Evolutionary conservation across 129 eudicot species (phyloP), one percentile per base, ranked within the genome.

Genomic region (Glebionis coronaria): DNA sequence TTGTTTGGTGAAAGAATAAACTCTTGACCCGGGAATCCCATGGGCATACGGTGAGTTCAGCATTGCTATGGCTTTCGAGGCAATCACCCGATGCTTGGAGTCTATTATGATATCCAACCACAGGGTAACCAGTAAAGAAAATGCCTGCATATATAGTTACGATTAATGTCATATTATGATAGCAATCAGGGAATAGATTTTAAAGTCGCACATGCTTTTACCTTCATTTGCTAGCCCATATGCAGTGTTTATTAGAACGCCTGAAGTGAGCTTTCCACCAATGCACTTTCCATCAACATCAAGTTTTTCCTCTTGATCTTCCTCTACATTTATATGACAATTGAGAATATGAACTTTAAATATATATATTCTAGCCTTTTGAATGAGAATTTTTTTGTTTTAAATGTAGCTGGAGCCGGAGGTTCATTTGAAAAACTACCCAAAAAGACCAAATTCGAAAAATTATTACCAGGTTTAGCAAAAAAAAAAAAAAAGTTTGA

Each of bases 11-110:
- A 66, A 71, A 91, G 83, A 88, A 91, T 42, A 81, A 62, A 20
- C 93, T 86, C 67, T 88, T 88, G 10, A 91, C 82, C 35, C 85
- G 74, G 5, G 75, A 73, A 53, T 91, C 97, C 96, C 96, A 91
- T 25, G 90, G 86, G 49, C 97, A 91, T 35, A 76, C 83, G 0
- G 96, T 84, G 31, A 87, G 20, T 44, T 31, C 55, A 18, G 67
- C 74, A 46, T 87, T 85, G 23, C 77, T 69, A 1, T 2, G 78
- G 70, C 95, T 70, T 63, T 83, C 77, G 4, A 91, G 77, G 80
- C 96, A 91, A 9, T 83, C 45, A 16, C 97, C 97, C 0, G 97
- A 91, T 18, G 96, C 76, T 88, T 85, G 94, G 28, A 91, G 81
- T 27, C 83, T 86, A 31, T 91, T 85, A 62, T 91, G 92, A 69